Evolutionary conservation across 371 early-diverging fungal species (phyloP), one percentile per base, ranked within the genome.

Genomic region (Syncephalis plumigaleata): DNA sequence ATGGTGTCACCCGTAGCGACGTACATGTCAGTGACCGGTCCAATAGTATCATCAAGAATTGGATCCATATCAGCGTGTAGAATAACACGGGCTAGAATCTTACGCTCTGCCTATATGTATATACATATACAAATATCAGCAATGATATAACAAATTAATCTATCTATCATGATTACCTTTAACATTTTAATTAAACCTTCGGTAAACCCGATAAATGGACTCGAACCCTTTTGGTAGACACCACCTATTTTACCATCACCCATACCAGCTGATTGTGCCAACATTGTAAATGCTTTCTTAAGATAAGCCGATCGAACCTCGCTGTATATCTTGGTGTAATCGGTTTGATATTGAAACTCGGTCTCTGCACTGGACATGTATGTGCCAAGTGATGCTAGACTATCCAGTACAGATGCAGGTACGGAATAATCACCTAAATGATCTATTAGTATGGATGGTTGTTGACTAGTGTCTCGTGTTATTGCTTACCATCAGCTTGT

Each of bases 261-360:
- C 2, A 57, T 50, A 21, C 63, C 64, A 9, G 67, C 70, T 1
- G 67, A 57, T 49, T 65, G 75, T 15, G 67, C 59, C 7, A 78
- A 51, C 17, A 70, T 58, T 7, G 70, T 65, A 42, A 89, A 59
- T 1, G 79, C 77, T 47, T 79, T 79, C 24, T 62, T 52, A 38
- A 89, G 53, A 51, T 79, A 82, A 5, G 62, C 50, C 5, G 82
- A 72, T 9, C 90, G 68, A 42, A 85, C 77, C n/a, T 82, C 77
- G 3, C 71, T 67, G 55, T 81, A 87, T 0, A 74, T 71, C 51
- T 78, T 76, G 38, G 81, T 70, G 38, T 78, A 78, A 49, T 75
- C 73, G 21, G 72, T 67, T n/a, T 64, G 53, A 49, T 79, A 71
- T 27, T 75, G 73, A 39, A 66, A 67, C 47, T 77, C 75, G 9